Conservation (phyloP, 805 yeast genomes). For the Yamadazyma nakazawae region DNA sequence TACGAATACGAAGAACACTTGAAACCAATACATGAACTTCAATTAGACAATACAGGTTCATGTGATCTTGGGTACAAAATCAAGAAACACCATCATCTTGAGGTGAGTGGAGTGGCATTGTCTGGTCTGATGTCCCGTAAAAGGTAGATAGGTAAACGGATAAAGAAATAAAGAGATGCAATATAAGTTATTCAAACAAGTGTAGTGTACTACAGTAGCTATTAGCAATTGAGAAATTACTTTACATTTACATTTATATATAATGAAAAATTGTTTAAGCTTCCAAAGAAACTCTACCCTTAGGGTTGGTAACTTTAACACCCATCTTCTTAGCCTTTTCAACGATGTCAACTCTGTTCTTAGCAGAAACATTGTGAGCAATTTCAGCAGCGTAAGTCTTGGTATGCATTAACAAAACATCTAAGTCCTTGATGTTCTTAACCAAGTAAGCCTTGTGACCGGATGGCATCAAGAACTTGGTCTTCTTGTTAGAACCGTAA, state of each 20-base stretch:
- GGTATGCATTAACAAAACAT: constrained; percentile 93
- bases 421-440: constrained; percentile 89
- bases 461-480: constrained; percentile 91
- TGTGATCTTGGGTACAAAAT: constrained; percentile 43
- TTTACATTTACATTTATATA: constrained; percentile 14
- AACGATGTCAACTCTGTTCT: constrained; percentile 94
- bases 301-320: constrained; percentile 98
- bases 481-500: constrained; percentile 99
- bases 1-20: constrained; percentile 4
- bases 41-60: constrained; percentile 25
- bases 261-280: constrained; percentile 56
- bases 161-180: no score
- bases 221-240: neutral
- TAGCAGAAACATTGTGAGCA: constrained; percentile 97
- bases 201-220: neutral
- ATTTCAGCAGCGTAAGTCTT: constrained; percentile 99
- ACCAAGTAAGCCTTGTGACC: constrained; percentile 98
- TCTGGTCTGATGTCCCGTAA: constrained; percentile 22
- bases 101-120: constrained; percentile 31
- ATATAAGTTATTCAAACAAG: neutral
- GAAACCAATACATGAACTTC: constrained; percentile 14
- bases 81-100: constrained; percentile 42
- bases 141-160: constrained; percentile 10
- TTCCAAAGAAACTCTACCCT: constrained; percentile 97
- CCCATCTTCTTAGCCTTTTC: constrained; percentile 98